phyloP scores from a whole-genome alignment of 2,329 filamentous ascomycete genomes.

The Calycina herbarum region DNA sequence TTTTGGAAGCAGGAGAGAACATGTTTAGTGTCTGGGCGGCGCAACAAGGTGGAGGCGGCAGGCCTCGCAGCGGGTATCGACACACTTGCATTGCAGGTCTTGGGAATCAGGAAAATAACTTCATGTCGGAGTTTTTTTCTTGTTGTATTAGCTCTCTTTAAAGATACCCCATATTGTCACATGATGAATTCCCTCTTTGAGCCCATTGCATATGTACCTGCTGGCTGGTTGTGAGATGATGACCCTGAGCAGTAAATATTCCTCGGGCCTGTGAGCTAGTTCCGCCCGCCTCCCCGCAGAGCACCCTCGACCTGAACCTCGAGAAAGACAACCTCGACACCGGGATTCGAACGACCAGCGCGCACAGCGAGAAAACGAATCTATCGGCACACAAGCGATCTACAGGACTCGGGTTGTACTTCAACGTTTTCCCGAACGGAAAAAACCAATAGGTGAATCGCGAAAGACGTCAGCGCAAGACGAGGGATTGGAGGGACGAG shows the following conservation, averaged over 20 bases:
- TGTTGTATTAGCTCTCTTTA: conserved; percentile 4
- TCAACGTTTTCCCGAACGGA: conserved; percentile 11
- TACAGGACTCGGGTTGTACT: conserved; percentile 6
- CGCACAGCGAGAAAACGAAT: not conserved
- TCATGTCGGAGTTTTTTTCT: not conserved
- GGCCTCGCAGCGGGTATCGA: not conserved
- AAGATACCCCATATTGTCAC: conserved; percentile 20
- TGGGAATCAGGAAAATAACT: not conserved
- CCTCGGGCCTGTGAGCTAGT: conserved; percentile 18
- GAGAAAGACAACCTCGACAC: conserved; percentile 5
- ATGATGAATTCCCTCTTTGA: conserved; percentile 18
- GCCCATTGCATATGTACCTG: conserved; percentile 20
- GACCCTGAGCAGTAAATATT: conserved; percentile 9
- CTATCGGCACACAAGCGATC: conserved; percentile 10
- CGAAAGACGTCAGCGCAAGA: conserved; percentile 10
- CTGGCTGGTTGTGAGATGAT: conserved; percentile 1
- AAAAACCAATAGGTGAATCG: conserved; percentile 1
- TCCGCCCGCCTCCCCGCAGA: conserved; percentile 18
- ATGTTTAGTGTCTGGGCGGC: conserved; percentile 3
- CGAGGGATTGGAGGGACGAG: not conserved
- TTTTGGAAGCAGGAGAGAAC: not conserved
- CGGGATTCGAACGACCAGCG: not conserved
- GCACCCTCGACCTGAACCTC: conserved; percentile 14
- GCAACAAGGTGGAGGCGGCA: conserved; percentile 6
- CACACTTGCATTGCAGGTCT: not conserved